Conservation (phyloP, 768 basidiomycete genomes). For the Termitomyces heimii region DNA sequence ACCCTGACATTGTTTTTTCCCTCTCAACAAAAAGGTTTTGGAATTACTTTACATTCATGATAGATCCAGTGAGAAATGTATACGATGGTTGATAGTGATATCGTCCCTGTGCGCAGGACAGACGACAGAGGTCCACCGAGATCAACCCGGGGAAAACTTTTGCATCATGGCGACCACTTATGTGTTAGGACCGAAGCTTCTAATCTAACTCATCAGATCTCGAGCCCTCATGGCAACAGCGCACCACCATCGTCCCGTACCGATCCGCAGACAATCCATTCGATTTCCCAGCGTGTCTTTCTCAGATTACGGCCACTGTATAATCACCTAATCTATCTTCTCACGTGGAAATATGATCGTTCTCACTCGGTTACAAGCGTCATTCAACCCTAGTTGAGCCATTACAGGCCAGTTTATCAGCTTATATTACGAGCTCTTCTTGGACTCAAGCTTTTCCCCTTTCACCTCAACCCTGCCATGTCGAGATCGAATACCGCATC, state of each 20-base stretch:
- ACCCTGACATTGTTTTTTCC: neutral
- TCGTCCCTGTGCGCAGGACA: neutral
- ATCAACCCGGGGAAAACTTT: neutral
- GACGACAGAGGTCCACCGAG: neutral
- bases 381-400: slow-evolving; percentile 20
- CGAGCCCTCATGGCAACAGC: slow-evolving; percentile 25
- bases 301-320: slow-evolving; percentile 18
- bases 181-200: slow-evolving; percentile 12
- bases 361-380: slow-evolving; percentile 18
- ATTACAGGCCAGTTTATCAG: slow-evolving; percentile 19
- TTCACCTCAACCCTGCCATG: slow-evolving; percentile 18
- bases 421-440: slow-evolving; percentile 13
- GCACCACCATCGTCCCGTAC: slow-evolving; percentile 18
- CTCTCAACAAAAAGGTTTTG: neutral
- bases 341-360: slow-evolving; percentile 15
- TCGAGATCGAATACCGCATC: slow-evolving; percentile 23
- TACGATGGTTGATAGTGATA: neutral
- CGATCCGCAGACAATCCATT: slow-evolving; percentile 36
- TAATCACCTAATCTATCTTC: slow-evolving; percentile 18
- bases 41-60: neutral
- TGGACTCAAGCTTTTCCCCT: slow-evolving; percentile 9
- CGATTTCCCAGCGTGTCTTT: slow-evolving; percentile 19
- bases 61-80: neutral
- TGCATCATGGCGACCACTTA: neutral
- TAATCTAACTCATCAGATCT: slow-evolving; percentile 18